Conservation (phyloP, 2,329 filamentous ascomycete species). For the Calcarisporium arbuscula region DNA sequence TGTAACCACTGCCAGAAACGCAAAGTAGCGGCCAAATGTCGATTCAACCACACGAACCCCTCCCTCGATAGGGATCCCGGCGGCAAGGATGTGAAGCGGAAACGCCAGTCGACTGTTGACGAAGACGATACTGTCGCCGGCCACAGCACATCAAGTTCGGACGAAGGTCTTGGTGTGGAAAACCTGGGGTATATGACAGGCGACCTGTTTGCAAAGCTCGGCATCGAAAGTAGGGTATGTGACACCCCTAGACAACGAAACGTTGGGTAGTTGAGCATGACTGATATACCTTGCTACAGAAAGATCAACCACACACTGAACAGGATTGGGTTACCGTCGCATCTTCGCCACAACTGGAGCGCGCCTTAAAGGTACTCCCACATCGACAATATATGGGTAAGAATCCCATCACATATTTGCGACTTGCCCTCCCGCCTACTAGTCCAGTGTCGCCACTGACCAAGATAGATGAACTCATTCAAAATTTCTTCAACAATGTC, state of each 20-base stretch:
- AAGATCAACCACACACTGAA: slow-evolving; percentile 9
- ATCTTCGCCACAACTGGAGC: slow-evolving; percentile 17
- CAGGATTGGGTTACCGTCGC: slow-evolving; percentile 13
- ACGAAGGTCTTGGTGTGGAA: not conserved
- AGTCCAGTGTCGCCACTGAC: not conserved
- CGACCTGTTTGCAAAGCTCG: slow-evolving; percentile 1
- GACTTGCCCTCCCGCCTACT: not conserved
- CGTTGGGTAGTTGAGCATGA: not conserved
- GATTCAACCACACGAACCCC: slow-evolving; percentile 15
- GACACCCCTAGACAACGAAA: no score
- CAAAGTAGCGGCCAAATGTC: slow-evolving; percentile 22
- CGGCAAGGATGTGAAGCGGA: not conserved
- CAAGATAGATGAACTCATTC: slow-evolving; percentile 19
- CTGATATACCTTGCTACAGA: slow-evolving; percentile 5
- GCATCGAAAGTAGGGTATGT: slow-evolving; percentile 1
- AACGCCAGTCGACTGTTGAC: no score
- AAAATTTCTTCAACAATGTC: slow-evolving; percentile 21
- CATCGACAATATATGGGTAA: slow-evolving; percentile 19
- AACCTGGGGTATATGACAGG: not conserved
- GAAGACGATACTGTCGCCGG: not conserved
- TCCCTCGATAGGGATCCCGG: not conserved
- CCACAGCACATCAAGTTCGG: not conserved
- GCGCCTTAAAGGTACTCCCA: slow-evolving; percentile 18
- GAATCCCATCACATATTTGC: not conserved
- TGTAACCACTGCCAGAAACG: slow-evolving; percentile 25